Evolutionary conservation across 148 eudicot genomes (phyloP).

Genomic region (Diospyros lotus): DNA sequence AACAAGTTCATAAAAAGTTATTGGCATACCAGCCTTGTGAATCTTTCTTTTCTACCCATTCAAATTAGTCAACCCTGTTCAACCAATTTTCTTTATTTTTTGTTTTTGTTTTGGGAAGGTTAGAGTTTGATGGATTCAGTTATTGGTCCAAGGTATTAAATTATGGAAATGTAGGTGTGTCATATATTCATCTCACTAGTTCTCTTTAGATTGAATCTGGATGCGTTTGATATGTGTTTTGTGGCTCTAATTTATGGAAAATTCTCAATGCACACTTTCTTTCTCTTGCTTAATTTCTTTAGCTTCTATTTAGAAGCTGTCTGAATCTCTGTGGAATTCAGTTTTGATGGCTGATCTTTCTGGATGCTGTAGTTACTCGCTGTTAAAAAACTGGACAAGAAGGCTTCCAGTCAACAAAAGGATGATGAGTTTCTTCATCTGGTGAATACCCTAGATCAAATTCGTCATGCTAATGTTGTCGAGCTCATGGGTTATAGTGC

Average conservation of each 20-base stretch:
- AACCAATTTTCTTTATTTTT: background rate
- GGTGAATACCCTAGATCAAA: conserved; percentile 65
- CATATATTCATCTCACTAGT: background rate
- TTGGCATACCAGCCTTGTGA: background rate
- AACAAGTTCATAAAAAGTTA: background rate
- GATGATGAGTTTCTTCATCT: conserved; percentile 80
- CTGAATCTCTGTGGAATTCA: conserved; percentile 3
- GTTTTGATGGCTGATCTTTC: conserved; percentile 1
- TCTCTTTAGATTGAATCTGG: conserved; percentile 6
- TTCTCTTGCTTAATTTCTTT: background rate
- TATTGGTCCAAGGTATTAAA: background rate
- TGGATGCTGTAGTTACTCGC: conserved; percentile 59
- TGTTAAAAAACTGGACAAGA: conserved; percentile 84
- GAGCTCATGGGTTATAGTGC: conserved; percentile 85
- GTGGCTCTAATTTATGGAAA: background rate
- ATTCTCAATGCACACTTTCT: background rate
- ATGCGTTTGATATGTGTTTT: background rate
- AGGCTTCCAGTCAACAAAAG: conserved; percentile 55
- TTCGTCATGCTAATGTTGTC: conserved; percentile 85
- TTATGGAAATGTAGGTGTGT: background rate
- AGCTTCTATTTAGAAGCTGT: background rate
- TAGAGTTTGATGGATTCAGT: background rate
- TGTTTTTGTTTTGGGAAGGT: background rate
- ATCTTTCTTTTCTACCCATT: background rate
- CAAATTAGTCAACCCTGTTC: background rate